Evolutionary conservation across 495 filamentous ascomycete species (phyloP).

Genomic region (Lasiosphaeria ovina): DNA sequence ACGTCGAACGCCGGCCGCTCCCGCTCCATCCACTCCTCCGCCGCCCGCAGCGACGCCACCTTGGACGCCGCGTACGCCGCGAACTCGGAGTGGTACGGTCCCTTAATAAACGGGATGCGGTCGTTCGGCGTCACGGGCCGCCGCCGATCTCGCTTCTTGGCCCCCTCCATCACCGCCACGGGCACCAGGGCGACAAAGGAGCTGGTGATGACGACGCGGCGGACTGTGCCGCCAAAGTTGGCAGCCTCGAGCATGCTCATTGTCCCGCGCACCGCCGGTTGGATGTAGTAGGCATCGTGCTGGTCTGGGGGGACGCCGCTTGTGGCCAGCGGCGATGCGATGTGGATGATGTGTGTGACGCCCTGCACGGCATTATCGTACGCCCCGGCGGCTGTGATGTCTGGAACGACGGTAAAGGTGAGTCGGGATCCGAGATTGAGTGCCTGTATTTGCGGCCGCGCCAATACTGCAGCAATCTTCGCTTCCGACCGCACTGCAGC

Average conservation of each 20-base stretch:
- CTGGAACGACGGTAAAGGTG: constrained; percentile 45
- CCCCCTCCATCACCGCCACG: constrained; percentile 25
- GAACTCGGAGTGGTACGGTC: constrained; percentile 39
- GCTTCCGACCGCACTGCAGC: constrained; percentile 45
- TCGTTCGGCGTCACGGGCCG: constrained; percentile 24
- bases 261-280: constrained; percentile 72
- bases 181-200: constrained; percentile 39
- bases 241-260: constrained; percentile 69
- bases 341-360: constrained; percentile 50
- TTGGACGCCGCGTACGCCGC: constrained; percentile 43
- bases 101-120: constrained; percentile 27
- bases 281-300: constrained; percentile 64
- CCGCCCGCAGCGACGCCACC: constrained; percentile 39
- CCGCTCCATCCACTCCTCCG: constrained; percentile 41
- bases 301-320: constrained; percentile 37
- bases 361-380: constrained; percentile 48
- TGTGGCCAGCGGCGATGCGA: constrained; percentile 54
- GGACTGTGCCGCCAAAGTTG: constrained; percentile 57
- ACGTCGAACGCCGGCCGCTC: constrained; percentile 45
- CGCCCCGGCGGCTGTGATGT: constrained; percentile 42
- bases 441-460: constrained; percentile 28
- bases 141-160: constrained; percentile 8
- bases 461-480: constrained; percentile 28
- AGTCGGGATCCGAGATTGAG: constrained; percentile 33
- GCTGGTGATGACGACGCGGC: constrained; percentile 59